Evolutionary conservation across 2,329 filamentous ascomycete species (phyloP), one percentile per base, ranked within the genome.

Genomic region (Fusarium buxicola): DNA sequence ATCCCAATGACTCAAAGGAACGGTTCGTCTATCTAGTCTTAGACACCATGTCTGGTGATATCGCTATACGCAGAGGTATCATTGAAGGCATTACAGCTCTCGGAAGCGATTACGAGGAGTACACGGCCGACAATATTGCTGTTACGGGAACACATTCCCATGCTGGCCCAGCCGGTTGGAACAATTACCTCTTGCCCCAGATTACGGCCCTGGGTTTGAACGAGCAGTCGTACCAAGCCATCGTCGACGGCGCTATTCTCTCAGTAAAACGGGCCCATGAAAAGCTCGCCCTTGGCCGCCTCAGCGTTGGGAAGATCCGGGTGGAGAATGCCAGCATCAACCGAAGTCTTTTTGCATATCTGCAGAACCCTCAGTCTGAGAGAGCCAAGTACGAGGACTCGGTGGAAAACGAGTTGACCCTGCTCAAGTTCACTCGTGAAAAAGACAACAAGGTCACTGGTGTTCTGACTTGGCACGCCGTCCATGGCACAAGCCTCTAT

Each of bases 121-220:
- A 97, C 76, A 86, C 84, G 41, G 85, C 91, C 69, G 84, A 91
- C 68, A 98, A 97, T 72, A 79, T 97, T 31, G 94, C 94, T 30
- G 85, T 98, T 18, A 96, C 92, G 0, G 94, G 94, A 50, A 98
- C 94, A 0, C 94, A 98, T 75, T 95, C 92, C 24, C 94, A 98
- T 77, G 89, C 93, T 21, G 94, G 94, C 0, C 94, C 94, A 0
- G 94, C 91, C 3, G 94, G 91, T 7, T 98, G 93, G 92, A 82
- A 96, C 74, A 98, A 98, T 77, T 98, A 97, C 73, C 84, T 98
- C 9, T 82, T 97, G 7, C 94, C 94, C 8, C 94, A 97, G 73
- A 90, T 98, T 64, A 95, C 94, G 0, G 94, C 89, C 71, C 84
- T 90, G 56, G 94, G 94, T 0, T 97, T 97, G 69, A 85, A 92